phyloP scores from a whole-genome alignment of 129 eudicot species.

The Glebionis coronaria region DNA sequence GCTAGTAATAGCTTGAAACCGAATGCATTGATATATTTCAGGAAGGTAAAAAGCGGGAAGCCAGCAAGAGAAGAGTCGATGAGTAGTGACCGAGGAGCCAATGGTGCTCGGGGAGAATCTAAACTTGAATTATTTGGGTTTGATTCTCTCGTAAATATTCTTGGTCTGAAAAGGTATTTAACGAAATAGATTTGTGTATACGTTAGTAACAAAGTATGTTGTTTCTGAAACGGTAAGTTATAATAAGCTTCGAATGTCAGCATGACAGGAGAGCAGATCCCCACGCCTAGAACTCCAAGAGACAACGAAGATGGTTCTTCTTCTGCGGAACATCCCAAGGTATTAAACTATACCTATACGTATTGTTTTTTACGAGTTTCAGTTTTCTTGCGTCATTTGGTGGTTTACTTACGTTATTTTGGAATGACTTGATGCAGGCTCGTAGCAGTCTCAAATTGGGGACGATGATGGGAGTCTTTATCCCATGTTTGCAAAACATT shows the following conservation, averaged over 20 bases:
- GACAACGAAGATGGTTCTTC: constrained; percentile 52
- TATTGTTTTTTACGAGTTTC: too few relatives aligned
- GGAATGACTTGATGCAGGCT: constrained; percentile 30
- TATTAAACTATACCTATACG: constrained; percentile 16
- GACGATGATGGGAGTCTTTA: constrained; percentile 88
- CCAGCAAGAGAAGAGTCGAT: constrained; percentile 35
- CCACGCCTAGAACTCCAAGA: constrained; percentile 59
- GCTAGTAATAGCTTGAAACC: not conserved
- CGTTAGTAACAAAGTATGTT: not conserved
- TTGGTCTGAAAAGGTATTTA: constrained; percentile 72
- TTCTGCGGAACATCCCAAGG: constrained; percentile 50
- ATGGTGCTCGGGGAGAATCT: constrained; percentile 59
- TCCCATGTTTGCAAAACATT: constrained; percentile 85
- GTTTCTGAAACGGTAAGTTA: not conserved
- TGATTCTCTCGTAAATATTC: constrained; percentile 79
- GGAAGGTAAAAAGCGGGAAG: constrained; percentile 50
- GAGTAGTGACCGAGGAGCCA: constrained; percentile 39
- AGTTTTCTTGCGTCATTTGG: not conserved
- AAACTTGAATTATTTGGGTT: constrained; percentile 83
- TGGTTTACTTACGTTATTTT: not conserved
- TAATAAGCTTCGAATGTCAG: constrained; percentile 32
- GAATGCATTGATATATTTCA: constrained; percentile 22
- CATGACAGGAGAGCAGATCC: constrained; percentile 77
- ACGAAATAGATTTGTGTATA: too few relatives aligned
- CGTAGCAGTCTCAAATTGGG: constrained; percentile 44